Base-by-base conservation (phyloP, 1,284 basidiomycete genomes). In the Ganoderma lucidum region DNA sequence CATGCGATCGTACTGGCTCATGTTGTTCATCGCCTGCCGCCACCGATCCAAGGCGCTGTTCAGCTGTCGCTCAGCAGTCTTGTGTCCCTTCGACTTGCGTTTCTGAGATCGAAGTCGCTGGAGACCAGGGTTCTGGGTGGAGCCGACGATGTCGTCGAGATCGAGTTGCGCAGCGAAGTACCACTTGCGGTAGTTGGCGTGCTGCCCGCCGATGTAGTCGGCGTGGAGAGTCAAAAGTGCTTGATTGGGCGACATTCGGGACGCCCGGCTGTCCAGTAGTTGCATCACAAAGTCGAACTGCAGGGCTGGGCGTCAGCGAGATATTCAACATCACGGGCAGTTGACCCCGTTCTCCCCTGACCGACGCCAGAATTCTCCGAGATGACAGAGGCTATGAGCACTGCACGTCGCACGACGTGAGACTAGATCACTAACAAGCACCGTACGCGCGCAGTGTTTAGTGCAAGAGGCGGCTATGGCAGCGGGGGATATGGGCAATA, bases 161-260 rank as follows among this genome's bases (percentile, higher is more conserved):
- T 99, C 97, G 72, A 99, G 93, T 81, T 99, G 97, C 32, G 97
- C 97, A 23, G 97, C 98, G 83, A 99, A 99, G 85, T 99, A 99
- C 97, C 98, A 99, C 82, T 97, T 97, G 73, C 96, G 94, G 83
- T 98, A 98, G 84, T 98, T 98, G 66, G 96, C 95, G 78, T 97
- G 92, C 79, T 96, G 95, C 4, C 98, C 97, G 63, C 98, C 98
- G 79, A 99, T 99, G 82, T 99, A 99, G 81, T 99, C 97, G 71
- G 97, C 97, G 79, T 99, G 97, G 8, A 99, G 87, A 0, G 97
- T 99, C 67, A 97, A 85, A 35, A 98, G 87, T 1, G 97, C 97
- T 80, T 98, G 96, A 79, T 96, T 94, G 10, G 98, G 96, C 2
- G 96, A 93, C 97, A 99, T 99, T 64, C 98, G 91, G n/a, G 96